A percentile compares a stretch with the other conserved stretches of the same genome.
phyloP scores from a whole-genome alignment of 2,329 filamentous ascomycete species.

The Monosporascus sp. region DNA sequence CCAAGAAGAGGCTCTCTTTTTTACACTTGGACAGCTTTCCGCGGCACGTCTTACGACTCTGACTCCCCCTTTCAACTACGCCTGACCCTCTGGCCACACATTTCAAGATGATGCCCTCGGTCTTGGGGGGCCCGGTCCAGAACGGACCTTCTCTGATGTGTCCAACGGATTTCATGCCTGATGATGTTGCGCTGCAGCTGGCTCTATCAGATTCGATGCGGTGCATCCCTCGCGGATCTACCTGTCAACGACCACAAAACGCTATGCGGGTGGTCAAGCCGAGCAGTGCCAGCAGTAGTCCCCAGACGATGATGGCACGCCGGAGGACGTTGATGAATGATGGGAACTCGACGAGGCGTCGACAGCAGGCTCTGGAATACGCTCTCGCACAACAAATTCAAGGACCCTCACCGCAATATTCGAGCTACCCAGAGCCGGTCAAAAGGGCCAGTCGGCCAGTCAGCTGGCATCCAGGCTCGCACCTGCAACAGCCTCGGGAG shows the following conservation, averaged over 20 bases:
- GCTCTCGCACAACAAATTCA: conserved; percentile 34
- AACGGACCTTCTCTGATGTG: conserved; percentile 28
- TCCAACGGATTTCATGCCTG: conserved; percentile 39
- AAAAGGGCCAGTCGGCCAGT: conserved; percentile 52
- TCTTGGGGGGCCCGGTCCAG: conserved; percentile 27
- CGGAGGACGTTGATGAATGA: conserved; percentile 55
- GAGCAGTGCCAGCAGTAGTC: conserved; percentile 64
- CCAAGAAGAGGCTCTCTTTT: not conserved
- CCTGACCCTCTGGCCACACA: not conserved
- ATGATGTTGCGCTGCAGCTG: conserved; percentile 49
- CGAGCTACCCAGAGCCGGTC: conserved; percentile 25
- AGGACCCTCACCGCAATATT: conserved; percentile 18
- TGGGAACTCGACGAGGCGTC: conserved; percentile 37
- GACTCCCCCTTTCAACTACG: conserved; percentile 2
- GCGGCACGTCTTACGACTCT: conserved; percentile 1
- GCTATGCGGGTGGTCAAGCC: conserved; percentile 61
- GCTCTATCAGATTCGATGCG: conserved; percentile 41
- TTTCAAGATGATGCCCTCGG: conserved; percentile 30
- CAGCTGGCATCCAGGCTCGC: conserved; percentile 70
- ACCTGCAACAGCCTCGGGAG: conserved; percentile 30
- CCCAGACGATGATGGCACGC: conserved; percentile 47
- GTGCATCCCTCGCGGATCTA: conserved; percentile 44
- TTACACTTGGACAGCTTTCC: not conserved
- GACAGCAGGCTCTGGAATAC: conserved; percentile 43
- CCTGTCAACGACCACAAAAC: conserved; percentile 42